Conservation (phyloP, 768 basidiomycete genomes). For the Phlebiopsis gigantea region DNA sequence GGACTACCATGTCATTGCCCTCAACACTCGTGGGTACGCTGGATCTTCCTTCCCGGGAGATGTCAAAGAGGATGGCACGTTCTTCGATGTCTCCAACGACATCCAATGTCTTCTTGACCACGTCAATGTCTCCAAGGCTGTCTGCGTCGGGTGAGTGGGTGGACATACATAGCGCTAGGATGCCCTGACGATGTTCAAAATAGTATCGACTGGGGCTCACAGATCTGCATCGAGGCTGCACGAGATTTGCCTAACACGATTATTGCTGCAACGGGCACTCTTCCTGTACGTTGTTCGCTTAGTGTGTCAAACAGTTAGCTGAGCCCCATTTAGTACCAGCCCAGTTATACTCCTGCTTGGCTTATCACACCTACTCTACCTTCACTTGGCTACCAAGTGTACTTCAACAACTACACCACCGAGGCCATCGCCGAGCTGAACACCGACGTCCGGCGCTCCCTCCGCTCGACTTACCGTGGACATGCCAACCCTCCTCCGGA, state of each 20-base stretch:
- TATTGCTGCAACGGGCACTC: conserved; percentile 49
- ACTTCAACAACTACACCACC: conserved; percentile 46
- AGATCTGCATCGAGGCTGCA: conserved; percentile 62
- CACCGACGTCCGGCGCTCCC: conserved; percentile 46
- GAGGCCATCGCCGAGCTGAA: conserved; percentile 50
- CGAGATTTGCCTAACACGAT: conserved; percentile 63
- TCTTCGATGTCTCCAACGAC: conserved; percentile 58
- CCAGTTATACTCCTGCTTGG: neutral
- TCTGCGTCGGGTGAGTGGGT: conserved; percentile 36
- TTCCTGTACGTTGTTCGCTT: conserved; percentile 44
- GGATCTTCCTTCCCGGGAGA: conserved; percentile 65
- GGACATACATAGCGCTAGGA: conserved; percentile 38
- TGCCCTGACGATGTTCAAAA: conserved; percentile 25
- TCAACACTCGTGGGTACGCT: conserved; percentile 67
- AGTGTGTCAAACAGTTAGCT: neutral
- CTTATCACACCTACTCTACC: conserved; percentile 38
- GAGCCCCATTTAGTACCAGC: neutral
- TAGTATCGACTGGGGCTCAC: conserved; percentile 76
- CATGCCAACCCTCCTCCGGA: conserved; percentile 52
- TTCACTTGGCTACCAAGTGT: conserved; percentile 57
- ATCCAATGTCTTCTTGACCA: conserved; percentile 56
- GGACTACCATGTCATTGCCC: conserved; percentile 56
- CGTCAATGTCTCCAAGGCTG: conserved; percentile 40
- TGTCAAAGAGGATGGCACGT: conserved; percentile 48
- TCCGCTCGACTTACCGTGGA: conserved; percentile 52